Base-by-base conservation (phyloP, 805 yeast genomes). In the Saccharomycopsis oosterbeekiorum region DNA sequence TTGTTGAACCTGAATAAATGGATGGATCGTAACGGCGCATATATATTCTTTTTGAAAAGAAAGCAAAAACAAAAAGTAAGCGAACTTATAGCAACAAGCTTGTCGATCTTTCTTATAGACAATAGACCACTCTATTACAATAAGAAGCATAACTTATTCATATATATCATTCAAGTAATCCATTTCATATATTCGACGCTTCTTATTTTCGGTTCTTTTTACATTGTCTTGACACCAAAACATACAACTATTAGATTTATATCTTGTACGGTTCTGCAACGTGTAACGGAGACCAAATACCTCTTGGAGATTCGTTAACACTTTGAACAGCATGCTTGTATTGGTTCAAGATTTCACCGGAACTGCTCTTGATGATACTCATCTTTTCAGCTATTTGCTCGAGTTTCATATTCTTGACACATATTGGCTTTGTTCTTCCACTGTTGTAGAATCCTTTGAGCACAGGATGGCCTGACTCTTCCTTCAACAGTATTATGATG, bases 281-380 rank as follows among this genome's bases (percentile, higher is more conserved):
- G 70, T 92, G 97, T 77, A 93, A 79, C 62, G 99, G 99, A 55
- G 97, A 91, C 99, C 99, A 94, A 57, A 94, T 80, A 69, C 99
- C 99, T 79, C 99, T 87, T 17, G 93, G 91, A 61, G 96, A 84
- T 60, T 80, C 82, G 71, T 93, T 94, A 64, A 80, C 74, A 51
- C 96, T 86, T 73, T 84, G 81, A 41, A 94, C 98, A 62, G 89
- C 86, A 70, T 88, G 84, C 67, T 77, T 83, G 68, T 81, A 79
- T 68, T 84, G 84, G 66, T 76, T 73, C 59, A 86, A 70, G 61
- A 76, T 75, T 39, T 75, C 79, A 58, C 97, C 97, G 56, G 88
- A 80, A 34, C 91, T 76, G 70, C 85, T 87, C 64, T 81, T 76
- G 68, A 88, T 74, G 56, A 88, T 77, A 26, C 80, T 75, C 61